phyloP scores from a whole-genome alignment of 768 basidiomycete species.

The Hygrocybe coccinea region DNA sequence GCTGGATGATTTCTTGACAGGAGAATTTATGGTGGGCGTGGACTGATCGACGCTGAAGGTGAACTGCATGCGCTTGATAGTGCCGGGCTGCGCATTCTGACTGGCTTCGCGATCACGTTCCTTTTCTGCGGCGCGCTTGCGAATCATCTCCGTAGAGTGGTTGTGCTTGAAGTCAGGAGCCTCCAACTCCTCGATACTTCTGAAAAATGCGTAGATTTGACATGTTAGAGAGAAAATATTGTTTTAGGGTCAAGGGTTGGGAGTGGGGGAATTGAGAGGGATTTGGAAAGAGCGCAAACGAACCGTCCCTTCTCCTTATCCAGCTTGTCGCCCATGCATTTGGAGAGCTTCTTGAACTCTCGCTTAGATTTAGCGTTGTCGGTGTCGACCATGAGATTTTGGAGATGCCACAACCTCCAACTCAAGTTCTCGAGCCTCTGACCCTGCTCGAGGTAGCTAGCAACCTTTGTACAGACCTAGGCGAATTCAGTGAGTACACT shows the following conservation, averaged over 20 bases:
- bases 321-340: slow-evolving; percentile 85
- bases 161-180: slow-evolving; percentile 80
- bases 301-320: slow-evolving; percentile 91
- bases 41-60: slow-evolving; percentile 82
- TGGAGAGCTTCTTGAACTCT: slow-evolving; percentile 85
- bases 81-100: slow-evolving; percentile 59
- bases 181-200: slow-evolving; percentile 79
- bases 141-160: slow-evolving; percentile 74
- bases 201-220: too few relatives aligned
- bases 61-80: slow-evolving; percentile 86
- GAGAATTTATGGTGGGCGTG: slow-evolving; percentile 40
- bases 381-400: slow-evolving; percentile 85
- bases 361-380: slow-evolving; percentile 87
- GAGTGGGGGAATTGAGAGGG: neutral
- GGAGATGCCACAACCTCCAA: slow-evolving; percentile 90
- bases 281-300: slow-evolving; percentile 26
- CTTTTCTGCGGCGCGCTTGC: slow-evolving; percentile 74
- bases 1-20: slow-evolving; percentile 58
- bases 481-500: neutral
- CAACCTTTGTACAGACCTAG: slow-evolving; percentile 87
- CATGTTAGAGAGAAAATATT: slow-evolving; percentile 11
- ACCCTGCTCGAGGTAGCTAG: slow-evolving; percentile 85
- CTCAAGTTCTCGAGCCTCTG: slow-evolving; percentile 88
- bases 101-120: slow-evolving; percentile 73
- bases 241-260: slow-evolving; percentile 34